Conservation (phyloP, 73 alveolate species). For the Paramecium pentaurelia region DNA sequence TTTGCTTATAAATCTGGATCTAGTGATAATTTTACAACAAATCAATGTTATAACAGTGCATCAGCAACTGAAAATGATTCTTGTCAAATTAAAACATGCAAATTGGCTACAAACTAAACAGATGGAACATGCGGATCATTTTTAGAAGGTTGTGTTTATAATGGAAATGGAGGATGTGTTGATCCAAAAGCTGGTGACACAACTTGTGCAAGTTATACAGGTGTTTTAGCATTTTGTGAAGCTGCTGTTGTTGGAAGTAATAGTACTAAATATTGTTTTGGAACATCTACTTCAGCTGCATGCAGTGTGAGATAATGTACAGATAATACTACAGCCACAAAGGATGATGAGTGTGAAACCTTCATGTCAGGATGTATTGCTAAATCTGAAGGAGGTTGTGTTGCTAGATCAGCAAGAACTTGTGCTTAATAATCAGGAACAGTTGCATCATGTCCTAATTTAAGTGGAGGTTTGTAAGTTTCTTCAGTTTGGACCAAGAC, state of each 20-base stretch:
- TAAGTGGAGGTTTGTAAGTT: neutral
- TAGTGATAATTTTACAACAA: neutral
- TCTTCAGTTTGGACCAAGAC: too few species aligned
- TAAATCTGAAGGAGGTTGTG: neutral
- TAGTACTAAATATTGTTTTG: neutral
- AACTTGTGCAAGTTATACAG: neutral
- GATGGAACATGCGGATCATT: neutral
- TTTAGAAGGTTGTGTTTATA: neutral
- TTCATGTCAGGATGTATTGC: neutral
- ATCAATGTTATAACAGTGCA: neutral
- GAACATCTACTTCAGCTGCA: neutral
- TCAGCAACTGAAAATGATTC: neutral
- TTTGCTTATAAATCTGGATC: neutral
- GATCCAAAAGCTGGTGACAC: neutral
- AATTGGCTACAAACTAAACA: neutral
- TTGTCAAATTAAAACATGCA: neutral
- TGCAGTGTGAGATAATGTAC: neutral
- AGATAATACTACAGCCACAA: neutral
- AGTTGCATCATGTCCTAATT: neutral
- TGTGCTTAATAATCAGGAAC: neutral
- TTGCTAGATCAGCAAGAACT: neutral
- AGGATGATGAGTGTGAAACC: neutral
- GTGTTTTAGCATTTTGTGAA: neutral
- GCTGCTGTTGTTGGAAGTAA: neutral
- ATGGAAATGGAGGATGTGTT: constrained; percentile 6